Evolutionary conservation across 2,329 filamentous ascomycete species (phyloP).

Genomic region (Hansfordia pulvinata): DNA sequence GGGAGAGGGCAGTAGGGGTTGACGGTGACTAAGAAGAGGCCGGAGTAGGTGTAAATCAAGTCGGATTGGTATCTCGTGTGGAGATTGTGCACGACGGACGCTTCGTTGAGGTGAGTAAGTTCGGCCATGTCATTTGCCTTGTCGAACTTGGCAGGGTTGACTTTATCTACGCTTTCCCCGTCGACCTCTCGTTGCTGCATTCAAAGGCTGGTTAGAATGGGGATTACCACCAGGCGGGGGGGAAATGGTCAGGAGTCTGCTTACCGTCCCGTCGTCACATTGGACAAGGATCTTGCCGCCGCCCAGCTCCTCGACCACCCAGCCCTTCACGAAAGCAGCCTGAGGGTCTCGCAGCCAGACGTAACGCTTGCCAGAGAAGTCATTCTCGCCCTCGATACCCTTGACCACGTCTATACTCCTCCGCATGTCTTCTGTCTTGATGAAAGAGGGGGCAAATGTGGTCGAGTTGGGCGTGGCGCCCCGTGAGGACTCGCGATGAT

Average conservation of each 20-base stretch:
- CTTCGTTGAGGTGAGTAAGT: constrained; percentile 92
- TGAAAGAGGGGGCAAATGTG: constrained; percentile 94
- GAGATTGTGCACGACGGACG: constrained; percentile 93
- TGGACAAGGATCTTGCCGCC: constrained; percentile 66
- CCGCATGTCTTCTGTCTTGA: constrained; percentile 71
- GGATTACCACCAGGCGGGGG: not conserved
- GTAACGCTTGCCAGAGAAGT: constrained; percentile 97
- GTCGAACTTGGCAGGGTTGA: constrained; percentile 98
- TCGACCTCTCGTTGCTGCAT: constrained; percentile 73
- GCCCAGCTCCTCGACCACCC: constrained; percentile 71
- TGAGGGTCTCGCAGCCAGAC: constrained; percentile 90
- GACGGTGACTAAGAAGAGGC: constrained; percentile 89
- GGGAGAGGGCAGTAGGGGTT: constrained; percentile 92
- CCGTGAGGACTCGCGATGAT: constrained; percentile 45
- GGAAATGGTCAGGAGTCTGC: constrained; percentile 19
- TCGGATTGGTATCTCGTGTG: constrained; percentile 92
- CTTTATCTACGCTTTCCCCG: constrained; percentile 84
- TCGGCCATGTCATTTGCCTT: constrained; percentile 99
- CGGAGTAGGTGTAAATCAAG: constrained; percentile 96
- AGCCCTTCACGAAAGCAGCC: constrained; percentile 80
- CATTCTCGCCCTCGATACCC: constrained; percentile 91
- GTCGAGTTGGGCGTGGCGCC: constrained; percentile 51
- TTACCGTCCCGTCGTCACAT: constrained; percentile 80
- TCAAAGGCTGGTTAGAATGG: constrained; percentile 6
- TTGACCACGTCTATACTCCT: constrained; percentile 39